Percentiles rank a stretch among this genome's conserved stretches.
Conservation (phyloP, 331 rosid species). For the Acacia concinna region DNA sequence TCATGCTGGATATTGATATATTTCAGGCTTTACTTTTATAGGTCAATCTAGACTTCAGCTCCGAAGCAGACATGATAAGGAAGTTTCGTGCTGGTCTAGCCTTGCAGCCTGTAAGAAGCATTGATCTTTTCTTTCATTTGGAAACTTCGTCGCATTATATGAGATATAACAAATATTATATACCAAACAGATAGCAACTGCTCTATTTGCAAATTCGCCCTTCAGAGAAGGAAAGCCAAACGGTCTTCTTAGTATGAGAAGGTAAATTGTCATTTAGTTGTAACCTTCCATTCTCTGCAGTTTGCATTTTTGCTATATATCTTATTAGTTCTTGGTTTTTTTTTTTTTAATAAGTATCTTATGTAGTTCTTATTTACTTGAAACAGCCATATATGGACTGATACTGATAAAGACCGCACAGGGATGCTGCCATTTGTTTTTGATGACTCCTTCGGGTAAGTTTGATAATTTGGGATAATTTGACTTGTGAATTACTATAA, state of each 20-base stretch:
- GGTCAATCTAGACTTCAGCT: conserved; percentile 94
- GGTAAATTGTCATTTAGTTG: conserved; percentile 46
- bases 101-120: conserved; percentile 87
- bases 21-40: conserved; percentile 33
- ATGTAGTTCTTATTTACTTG: conserved; percentile 27
- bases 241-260: conserved; percentile 94
- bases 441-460: conserved; percentile 88
- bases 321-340: no score
- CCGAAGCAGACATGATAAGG: conserved; percentile 92
- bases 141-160: conserved; percentile 21
- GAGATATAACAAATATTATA: conserved; percentile 28
- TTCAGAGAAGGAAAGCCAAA: conserved; percentile 95
- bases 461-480: conserved; percentile 20
- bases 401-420: conserved; percentile 81
- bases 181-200: conserved; percentile 87
- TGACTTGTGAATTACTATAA: conserved; percentile 15
- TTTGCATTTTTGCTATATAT: conserved; percentile 13
- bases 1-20: conserved; percentile 23
- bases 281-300: conserved; percentile 3
- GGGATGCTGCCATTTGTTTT: conserved; percentile 99
- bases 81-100: conserved; percentile 95
- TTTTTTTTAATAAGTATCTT: no score
- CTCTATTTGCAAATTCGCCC: conserved; percentile 95
- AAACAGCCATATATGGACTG: conserved; percentile 93
- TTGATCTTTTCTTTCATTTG: conserved; percentile 17